A percentile compares a stretch with the other conserved stretches of the same genome.
Evolutionary conservation across 208 protist genomes (phyloP).

Genomic region (Lotmaria passim): DNA sequence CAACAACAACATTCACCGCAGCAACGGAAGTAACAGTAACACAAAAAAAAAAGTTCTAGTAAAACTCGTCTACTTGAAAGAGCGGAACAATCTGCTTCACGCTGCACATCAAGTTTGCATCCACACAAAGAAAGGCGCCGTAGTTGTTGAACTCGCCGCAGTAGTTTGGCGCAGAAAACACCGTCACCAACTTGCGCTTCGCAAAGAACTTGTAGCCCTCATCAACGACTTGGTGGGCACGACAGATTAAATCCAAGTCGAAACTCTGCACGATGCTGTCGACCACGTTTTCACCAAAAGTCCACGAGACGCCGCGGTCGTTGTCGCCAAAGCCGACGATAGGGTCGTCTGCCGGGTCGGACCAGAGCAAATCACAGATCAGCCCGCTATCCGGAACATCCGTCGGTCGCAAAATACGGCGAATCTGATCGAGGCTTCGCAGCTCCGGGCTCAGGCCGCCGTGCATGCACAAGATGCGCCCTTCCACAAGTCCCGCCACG

Average conservation of each 20-base stretch:
- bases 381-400: slow-evolving; percentile 75
- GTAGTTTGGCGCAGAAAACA: slow-evolving; percentile 91
- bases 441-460: slow-evolving; percentile 84
- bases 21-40: not conserved
- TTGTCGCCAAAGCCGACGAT: slow-evolving; percentile 64
- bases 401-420: slow-evolving; percentile 55
- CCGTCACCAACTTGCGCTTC: slow-evolving; percentile 59
- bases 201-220: slow-evolving; percentile 90
- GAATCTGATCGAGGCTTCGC: slow-evolving; percentile 50
- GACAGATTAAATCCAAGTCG: slow-evolving; percentile 98
- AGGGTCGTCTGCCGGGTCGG: slow-evolving; percentile 96
- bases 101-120: slow-evolving; percentile 91
- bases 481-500: slow-evolving; percentile 73
- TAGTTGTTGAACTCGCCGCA: slow-evolving; percentile 81
- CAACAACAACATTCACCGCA: slow-evolving; percentile 5
- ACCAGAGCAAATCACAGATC: slow-evolving; percentile 99
- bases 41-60: not conserved
- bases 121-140: slow-evolving; percentile 69
- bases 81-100: slow-evolving; percentile 51
- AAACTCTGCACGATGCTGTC: slow-evolving; percentile 92
- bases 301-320: slow-evolving; percentile 76
- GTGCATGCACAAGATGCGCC: slow-evolving; percentile 81
- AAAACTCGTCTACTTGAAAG: slow-evolving; percentile 48
- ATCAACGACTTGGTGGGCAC: slow-evolving; percentile 93
- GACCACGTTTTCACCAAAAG: slow-evolving; percentile 82